Conservation (phyloP, 2,329 filamentous ascomycete genomes). For the Diaporthe eres region DNA sequence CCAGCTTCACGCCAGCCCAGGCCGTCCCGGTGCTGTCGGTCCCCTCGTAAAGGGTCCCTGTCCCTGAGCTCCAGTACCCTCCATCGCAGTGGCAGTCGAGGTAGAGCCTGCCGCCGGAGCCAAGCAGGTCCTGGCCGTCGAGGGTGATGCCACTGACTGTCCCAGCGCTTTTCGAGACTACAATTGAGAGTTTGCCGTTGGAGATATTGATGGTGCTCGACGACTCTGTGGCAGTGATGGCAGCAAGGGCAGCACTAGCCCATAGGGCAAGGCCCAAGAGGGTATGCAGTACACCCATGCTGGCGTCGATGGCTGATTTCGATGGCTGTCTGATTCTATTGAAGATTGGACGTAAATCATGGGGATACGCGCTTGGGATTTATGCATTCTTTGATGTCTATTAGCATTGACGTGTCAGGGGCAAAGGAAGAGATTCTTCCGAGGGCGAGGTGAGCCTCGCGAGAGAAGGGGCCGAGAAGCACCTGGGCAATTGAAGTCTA, state of each 20-base stretch:
- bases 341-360: neutral
- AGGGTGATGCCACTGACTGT: slow-evolving; percentile 9
- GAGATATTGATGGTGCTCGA: slow-evolving; percentile 29
- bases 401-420: neutral
- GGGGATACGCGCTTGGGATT: neutral
- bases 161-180: slow-evolving; percentile 12
- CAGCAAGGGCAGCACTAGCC: neutral
- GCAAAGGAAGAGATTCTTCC: slow-evolving; percentile 9
- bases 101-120: slow-evolving; percentile 7
- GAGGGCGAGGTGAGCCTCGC: neutral
- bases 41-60: slow-evolving; percentile 63
- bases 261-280: neutral
- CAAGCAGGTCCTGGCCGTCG: slow-evolving; percentile 31
- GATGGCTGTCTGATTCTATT: neutral
- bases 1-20: slow-evolving; percentile 72
- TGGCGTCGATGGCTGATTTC: neutral
- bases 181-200: slow-evolving; percentile 15
- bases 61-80: slow-evolving; percentile 72
- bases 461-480: slow-evolving; percentile 6
- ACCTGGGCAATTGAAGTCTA: neutral
- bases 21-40: slow-evolving; percentile 62
- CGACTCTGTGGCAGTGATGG: slow-evolving; percentile 12
- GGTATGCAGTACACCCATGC: neutral
- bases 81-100: slow-evolving; percentile 72
- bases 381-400: neutral